Base-by-base conservation (phyloP, 306 rosid genomes). In the Aeschynomene evenia region DNA sequence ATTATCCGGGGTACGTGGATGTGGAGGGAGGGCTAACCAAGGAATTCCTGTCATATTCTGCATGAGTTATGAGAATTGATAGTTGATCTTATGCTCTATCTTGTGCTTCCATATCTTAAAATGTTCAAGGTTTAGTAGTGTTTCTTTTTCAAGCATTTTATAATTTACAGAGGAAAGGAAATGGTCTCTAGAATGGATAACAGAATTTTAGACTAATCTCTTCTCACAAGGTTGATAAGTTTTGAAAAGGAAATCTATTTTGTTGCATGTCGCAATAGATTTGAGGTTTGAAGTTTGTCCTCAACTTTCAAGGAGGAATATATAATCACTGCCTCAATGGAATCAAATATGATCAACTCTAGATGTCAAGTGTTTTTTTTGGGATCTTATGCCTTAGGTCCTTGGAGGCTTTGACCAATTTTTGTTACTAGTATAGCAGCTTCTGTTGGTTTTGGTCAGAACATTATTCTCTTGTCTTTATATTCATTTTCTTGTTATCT, bases 101-200 rank as follows among this genome's bases (percentile, higher is more conserved):
- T 43, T 43, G 34, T 29, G 60, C 50, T 71, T 59, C 59, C 60
- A 65, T 43, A 66, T 33, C 68, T 75, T 66, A 24, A 56, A 55
- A 75, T 56, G 43, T 26, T 42, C 5, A 62, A 37, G 21, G n/a
- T 52, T 24, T 37, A 29, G 18, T 73, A 13, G 4, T 50, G 4
- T 52, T 50, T 50, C 19, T 16, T 52, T 51, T 67, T 34, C 62
- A 36, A 51, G 23, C 45, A 20, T 31, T 59, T 33, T 33, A 66
- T 48, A 45, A 22, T 49, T 67, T 12, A 66, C 18, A 29, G 12
- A 14, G 55, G 61, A 2, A 50, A 33, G 21, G 11, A 23, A 21
- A 12, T 62, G 28, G 21, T 43, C 13, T 70, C 34, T 42, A 45
- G 46, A 1, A 37, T 37, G 2, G 53, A 29, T 29, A 24, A 55